These are phyloP conservation scores for Paraleonurus japonicus DNA, from an alignment of 257 asterid genomes.

Conservation along the genomic window DNA sequence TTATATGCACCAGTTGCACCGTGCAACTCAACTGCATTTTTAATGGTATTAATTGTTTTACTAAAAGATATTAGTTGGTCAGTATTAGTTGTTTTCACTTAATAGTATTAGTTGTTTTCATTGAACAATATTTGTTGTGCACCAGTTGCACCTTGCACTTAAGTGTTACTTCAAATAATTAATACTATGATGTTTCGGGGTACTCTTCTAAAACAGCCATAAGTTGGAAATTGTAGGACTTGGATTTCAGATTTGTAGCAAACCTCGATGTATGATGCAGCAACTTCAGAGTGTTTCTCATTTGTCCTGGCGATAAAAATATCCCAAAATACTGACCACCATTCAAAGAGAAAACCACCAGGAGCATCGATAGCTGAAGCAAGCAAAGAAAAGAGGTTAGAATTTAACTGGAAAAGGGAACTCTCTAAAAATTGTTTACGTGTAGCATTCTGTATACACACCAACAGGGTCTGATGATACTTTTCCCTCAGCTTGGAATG, in stretches of 20 bases:
- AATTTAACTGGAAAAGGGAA: not conserved
- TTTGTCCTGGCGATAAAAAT: slow-evolving; percentile 97
- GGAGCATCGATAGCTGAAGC: slow-evolving; percentile 98
- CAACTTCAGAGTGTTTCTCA: slow-evolving; percentile 98
- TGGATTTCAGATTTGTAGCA: not conserved
- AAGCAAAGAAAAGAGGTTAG: slow-evolving; percentile 5
- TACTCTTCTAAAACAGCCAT: not conserved
- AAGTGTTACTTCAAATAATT: too few species aligned
- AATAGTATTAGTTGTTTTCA: too few species aligned
- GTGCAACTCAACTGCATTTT: too few species aligned
- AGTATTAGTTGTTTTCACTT: too few species aligned
- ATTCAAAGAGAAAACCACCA: slow-evolving; percentile 96
- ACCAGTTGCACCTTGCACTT: too few species aligned
- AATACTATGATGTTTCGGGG: too few species aligned
- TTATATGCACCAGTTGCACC: too few species aligned
- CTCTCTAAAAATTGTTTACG: not conserved
- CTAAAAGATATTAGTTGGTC: too few species aligned
- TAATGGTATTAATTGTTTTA: too few species aligned
- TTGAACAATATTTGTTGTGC: too few species aligned
- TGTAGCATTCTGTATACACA: slow-evolving; percentile 31
- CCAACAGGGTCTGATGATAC: slow-evolving; percentile 99
- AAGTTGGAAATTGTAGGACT: not conserved
- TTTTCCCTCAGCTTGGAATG: slow-evolving; percentile 97
- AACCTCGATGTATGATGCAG: slow-evolving; percentile 99
- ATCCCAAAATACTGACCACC: slow-evolving; percentile 99